Evolutionary conservation across 2,329 filamentous ascomycete species (phyloP).

Genomic region (Alternaria novae-zelandiae): DNA sequence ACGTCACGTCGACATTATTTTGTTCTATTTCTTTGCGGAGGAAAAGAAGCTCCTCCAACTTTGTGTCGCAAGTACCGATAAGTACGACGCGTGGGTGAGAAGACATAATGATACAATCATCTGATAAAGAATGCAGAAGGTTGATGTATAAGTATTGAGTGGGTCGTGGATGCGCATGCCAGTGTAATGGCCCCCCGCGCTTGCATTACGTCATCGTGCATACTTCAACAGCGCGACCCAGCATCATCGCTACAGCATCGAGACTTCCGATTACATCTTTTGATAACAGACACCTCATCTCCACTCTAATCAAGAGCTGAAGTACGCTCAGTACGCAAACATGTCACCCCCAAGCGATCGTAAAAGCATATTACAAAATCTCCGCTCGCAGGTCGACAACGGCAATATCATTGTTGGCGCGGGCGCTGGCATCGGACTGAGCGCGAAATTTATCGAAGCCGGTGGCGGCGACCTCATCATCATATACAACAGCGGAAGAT

Average conservation of each 20-base stretch:
- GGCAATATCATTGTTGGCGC: conserved; percentile 70
- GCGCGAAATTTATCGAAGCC: conserved; percentile 72
- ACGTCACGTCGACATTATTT: conserved; percentile 47
- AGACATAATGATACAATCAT: conserved; percentile 8
- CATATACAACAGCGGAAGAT: conserved; percentile 75
- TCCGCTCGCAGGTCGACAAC: conserved; percentile 61
- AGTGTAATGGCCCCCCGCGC: conserved; percentile 4
- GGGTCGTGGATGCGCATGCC: background rate
- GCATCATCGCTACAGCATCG: background rate
- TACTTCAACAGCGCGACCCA: background rate
- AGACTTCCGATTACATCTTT: background rate
- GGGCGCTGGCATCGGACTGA: conserved; percentile 72
- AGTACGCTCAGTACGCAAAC: background rate
- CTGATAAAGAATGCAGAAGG: background rate
- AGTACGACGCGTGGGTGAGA: conserved; percentile 54
- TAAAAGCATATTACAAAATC: conserved; percentile 59
- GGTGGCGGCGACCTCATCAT: conserved; percentile 74
- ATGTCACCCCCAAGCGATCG: conserved; percentile 67
- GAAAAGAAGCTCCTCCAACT: conserved; percentile 65
- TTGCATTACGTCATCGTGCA: conserved; percentile 17
- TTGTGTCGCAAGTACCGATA: conserved; percentile 70
- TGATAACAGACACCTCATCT: background rate
- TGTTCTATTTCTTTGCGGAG: conserved; percentile 56
- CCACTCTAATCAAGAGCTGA: background rate
- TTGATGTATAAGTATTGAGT: background rate